Evolutionary conservation across 2,329 filamentous ascomycete species (phyloP).

Genomic region (Talaromyces sp.): DNA sequence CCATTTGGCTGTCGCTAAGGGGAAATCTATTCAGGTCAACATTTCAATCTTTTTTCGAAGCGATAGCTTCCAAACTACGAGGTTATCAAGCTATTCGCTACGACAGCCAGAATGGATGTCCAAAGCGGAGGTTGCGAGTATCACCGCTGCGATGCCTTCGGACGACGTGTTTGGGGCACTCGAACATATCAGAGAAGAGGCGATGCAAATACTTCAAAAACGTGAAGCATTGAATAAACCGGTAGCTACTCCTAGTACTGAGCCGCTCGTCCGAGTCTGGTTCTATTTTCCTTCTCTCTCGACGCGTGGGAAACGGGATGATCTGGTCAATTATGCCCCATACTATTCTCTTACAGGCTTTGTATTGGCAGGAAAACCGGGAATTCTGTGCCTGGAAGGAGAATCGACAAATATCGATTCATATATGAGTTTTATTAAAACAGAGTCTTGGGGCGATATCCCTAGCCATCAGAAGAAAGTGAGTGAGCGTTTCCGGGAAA

Average conservation of each 20-base stretch:
- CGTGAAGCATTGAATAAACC: conserved; percentile 13
- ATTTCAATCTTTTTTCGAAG: background rate
- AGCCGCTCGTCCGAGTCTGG: conserved; percentile 53
- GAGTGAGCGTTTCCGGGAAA: conserved; percentile 47
- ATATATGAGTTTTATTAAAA: conserved; percentile 63
- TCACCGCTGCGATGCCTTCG: conserved; percentile 41
- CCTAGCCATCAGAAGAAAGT: conserved; percentile 62
- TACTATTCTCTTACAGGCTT: conserved; percentile 56
- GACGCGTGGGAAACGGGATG: conserved; percentile 57
- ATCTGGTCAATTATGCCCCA: conserved; percentile 55
- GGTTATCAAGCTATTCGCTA: conserved; percentile 23
- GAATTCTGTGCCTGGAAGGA: conserved; percentile 30
- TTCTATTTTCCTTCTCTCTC: conserved; percentile 63
- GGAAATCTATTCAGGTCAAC: background rate
- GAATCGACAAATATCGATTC: conserved; percentile 49
- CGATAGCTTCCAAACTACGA: background rate
- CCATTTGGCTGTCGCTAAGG: background rate
- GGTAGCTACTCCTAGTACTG: conserved; percentile 7
- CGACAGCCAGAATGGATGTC: conserved; percentile 54
- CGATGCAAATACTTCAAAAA: conserved; percentile 28
- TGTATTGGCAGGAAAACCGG: conserved; percentile 59
- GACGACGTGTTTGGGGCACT: conserved; percentile 48
- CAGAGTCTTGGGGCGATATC: conserved; percentile 61
- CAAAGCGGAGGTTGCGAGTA: conserved; percentile 43
- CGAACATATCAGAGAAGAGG: conserved; percentile 44